Percentiles rank a stretch among this genome's conserved stretches.
Evolutionary conservation across 306 rosid species (phyloP).

Genomic region (Spatholobus suberectus): DNA sequence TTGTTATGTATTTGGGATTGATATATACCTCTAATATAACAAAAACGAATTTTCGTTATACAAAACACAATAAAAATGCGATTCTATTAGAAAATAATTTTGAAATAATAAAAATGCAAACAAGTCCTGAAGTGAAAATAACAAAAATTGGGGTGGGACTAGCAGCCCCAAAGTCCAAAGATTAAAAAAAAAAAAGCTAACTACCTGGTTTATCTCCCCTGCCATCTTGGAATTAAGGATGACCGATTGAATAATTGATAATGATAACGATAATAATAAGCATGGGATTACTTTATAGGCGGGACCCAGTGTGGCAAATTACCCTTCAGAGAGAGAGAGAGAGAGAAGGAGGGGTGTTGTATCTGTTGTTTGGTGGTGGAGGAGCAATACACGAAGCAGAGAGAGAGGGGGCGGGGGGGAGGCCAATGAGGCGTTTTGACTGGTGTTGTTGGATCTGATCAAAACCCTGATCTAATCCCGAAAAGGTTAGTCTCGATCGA

Average conservation of each 20-base stretch:
- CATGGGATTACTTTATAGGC: not conserved
- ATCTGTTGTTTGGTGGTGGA: slow-evolving; percentile 34
- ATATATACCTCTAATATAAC: too few species aligned
- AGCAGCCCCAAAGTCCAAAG: too few species aligned
- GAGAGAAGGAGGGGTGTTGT: not conserved
- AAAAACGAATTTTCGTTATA: too few species aligned
- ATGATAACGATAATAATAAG: not conserved
- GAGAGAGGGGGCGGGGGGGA: too few species aligned
- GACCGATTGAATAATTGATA: not conserved
- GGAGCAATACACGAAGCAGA: slow-evolving; percentile 29
- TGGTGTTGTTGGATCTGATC: not conserved
- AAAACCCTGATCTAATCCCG: slow-evolving; percentile 5
- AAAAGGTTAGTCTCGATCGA: not conserved
- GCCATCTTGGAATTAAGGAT: not conserved
- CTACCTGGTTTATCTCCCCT: not conserved
- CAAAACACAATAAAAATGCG: too few species aligned
- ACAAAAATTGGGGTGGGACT: too few species aligned
- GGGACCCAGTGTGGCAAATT: not conserved
- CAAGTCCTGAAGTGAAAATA: too few species aligned
- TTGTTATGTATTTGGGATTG: too few species aligned
- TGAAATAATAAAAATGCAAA: too few species aligned
- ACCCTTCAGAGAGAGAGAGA: not conserved
- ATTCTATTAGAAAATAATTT: too few species aligned
- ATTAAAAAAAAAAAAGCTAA: too few species aligned
- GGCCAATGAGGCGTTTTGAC: slow-evolving; percentile 5